These are phyloP conservation scores for Teunomyces stri DNA, from an alignment of 805 yeast genomes.

Conservation along the genomic window DNA sequence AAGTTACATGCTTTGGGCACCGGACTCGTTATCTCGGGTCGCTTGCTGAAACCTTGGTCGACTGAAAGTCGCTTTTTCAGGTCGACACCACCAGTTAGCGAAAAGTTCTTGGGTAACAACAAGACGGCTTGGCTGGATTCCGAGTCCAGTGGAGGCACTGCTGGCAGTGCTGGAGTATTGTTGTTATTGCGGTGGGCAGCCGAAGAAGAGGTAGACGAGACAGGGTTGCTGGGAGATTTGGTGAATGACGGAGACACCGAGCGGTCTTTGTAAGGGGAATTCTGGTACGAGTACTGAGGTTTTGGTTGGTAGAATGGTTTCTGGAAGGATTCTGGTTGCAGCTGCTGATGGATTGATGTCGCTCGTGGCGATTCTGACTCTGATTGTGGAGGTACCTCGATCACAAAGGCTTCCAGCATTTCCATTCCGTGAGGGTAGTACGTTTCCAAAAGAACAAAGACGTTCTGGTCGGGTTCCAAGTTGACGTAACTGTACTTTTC, in stretches of 20 bases:
- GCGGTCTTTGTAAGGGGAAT: conserved; percentile 17
- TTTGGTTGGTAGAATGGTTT: conserved; percentile 28
- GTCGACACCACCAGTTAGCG: conserved; percentile 21
- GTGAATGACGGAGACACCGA: conserved; percentile 25
- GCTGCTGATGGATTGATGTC: conserved; percentile 8
- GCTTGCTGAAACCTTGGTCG: conserved; percentile 17
- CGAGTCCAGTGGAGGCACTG: conserved; percentile 8
- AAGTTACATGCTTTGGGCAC: conserved; percentile 11
- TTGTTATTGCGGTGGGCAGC: conserved; percentile 9
- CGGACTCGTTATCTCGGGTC: conserved; percentile 6
- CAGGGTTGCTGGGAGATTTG: no score
- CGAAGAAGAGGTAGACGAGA: conserved; percentile 29
- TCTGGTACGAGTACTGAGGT: conserved; percentile 26
- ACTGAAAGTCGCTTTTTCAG: conserved; percentile 25
- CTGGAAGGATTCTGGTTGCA: neutral
- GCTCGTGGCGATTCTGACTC: neutral
- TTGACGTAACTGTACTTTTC: conserved; percentile 5
- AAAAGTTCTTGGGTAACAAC: conserved; percentile 48
- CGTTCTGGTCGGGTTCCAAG: conserved; percentile 60
- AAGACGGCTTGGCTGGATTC: conserved; percentile 41
- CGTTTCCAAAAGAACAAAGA: conserved; percentile 57
- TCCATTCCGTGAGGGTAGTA: conserved; percentile 68
- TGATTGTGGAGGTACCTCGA: conserved; percentile 30
- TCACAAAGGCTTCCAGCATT: conserved; percentile 60
- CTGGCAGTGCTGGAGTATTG: conserved; percentile 22